Percentiles rank a stretch among this genome's conserved stretches.
These are phyloP conservation scores for Eutypella sp. DNA, from an alignment of 2,329 filamentous ascomycete species.

Conservation along the genomic window DNA sequence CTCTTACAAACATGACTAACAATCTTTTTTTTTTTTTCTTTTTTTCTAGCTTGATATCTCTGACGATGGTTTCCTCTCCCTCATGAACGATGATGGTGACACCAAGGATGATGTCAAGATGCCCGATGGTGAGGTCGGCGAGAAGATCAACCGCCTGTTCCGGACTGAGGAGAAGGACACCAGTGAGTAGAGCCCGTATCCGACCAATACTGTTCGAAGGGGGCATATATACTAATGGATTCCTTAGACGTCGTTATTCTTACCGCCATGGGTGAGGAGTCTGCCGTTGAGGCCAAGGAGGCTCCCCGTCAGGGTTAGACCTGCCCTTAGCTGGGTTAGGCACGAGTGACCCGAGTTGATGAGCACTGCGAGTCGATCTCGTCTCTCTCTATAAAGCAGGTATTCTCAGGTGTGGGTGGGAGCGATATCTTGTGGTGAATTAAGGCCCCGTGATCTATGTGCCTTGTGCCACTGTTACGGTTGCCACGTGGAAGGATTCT, in stretches of 20 bases:
- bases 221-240: slow-evolving; percentile 14
- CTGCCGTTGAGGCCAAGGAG: slow-evolving; percentile 90
- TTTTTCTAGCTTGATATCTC: slow-evolving; percentile 73
- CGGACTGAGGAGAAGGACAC: slow-evolving; percentile 81
- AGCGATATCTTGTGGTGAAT: slow-evolving; percentile 19
- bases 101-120: slow-evolving; percentile 94
- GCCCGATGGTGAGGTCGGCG: slow-evolving; percentile 82
- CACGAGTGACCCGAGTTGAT: slow-evolving; percentile 14
- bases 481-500: slow-evolving; percentile 36
- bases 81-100: slow-evolving; percentile 81
- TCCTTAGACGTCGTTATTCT: slow-evolving; percentile 79
- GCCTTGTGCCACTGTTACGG: slow-evolving; percentile 29
- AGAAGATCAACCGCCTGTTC: slow-evolving; percentile 81
- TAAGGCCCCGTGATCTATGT: slow-evolving; percentile 8
- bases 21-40: slow-evolving; percentile 7
- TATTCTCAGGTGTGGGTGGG: slow-evolving; percentile 4
- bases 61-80: slow-evolving; percentile 90
- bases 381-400: slow-evolving; percentile 4
- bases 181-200: slow-evolving; percentile 58
- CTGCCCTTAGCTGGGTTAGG: slow-evolving; percentile 4
- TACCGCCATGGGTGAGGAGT: slow-evolving; percentile 94
- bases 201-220: neutral
- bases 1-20: neutral
- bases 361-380: slow-evolving; percentile 7
- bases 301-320: slow-evolving; percentile 51